A percentile compares a stretch with the other conserved stretches of the same genome.
These are phyloP conservation scores for Tuber indicum DNA, from an alignment of 495 filamentous ascomycete species.

Conservation along the genomic window DNA sequence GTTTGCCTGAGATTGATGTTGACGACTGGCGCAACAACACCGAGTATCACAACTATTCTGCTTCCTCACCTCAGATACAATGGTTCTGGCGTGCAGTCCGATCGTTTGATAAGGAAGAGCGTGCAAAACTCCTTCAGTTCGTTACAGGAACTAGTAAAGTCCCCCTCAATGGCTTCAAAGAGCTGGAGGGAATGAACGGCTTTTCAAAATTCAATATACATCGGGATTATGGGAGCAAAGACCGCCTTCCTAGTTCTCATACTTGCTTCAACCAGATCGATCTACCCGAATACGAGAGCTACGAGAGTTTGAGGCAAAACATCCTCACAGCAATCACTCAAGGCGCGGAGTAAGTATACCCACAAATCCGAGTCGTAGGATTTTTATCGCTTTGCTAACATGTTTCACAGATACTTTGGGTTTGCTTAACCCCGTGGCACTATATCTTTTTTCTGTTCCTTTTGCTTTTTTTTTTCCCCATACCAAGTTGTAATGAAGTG, in stretches of 20 bases:
- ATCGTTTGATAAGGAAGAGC: conserved; percentile 98
- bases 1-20: conserved; percentile 91
- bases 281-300: conserved; percentile 96
- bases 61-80: conserved; percentile 91
- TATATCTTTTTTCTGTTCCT: conserved; percentile 20
- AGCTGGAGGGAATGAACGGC: conserved; percentile 98
- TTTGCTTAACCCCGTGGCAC: conserved; percentile 61
- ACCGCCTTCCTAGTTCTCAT: conserved; percentile 89
- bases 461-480: conserved; percentile 16
- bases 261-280: conserved; percentile 99
- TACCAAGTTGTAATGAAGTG: neutral
- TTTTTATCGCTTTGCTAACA: conserved; percentile 14
- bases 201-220: conserved; percentile 98
- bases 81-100: conserved; percentile 99
- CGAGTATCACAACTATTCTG: conserved; percentile 96
- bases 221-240: conserved; percentile 95
- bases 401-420: conserved; percentile 61
- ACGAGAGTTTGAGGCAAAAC: conserved; percentile 79
- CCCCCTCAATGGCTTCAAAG: conserved; percentile 96
- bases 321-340: conserved; percentile 90
- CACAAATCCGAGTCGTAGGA: neutral
- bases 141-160: conserved; percentile 98
- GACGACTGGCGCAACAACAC: conserved; percentile 99
- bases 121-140: conserved; percentile 94
- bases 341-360: conserved; percentile 64